Percentiles rank a stretch among this genome's conserved stretches.
These are phyloP conservation scores for Phytomonas sp. DNA, from an alignment of 208 protist genomes.

Conservation along the genomic window DNA sequence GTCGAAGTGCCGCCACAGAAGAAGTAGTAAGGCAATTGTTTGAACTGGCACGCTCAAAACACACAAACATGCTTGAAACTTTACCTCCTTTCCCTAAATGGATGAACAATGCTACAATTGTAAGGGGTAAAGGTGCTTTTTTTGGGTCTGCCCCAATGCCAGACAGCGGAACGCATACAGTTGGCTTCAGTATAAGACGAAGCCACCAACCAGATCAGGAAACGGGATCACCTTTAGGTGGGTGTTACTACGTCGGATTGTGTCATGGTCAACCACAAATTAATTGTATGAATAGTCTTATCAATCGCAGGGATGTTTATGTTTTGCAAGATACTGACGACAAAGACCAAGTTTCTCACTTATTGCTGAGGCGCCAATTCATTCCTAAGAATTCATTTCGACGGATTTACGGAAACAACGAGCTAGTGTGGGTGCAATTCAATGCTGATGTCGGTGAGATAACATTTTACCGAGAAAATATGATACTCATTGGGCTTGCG, in stretches of 20 bases:
- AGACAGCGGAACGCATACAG: constrained; percentile 46
- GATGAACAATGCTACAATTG: constrained; percentile 38
- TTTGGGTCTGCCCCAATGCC: constrained; percentile 60
- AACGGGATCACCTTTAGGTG: constrained; percentile 62
- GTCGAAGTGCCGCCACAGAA: constrained; percentile 26
- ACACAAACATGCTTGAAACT: constrained; percentile 21
- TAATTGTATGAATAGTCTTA: constrained; percentile 59
- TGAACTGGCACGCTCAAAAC: constrained; percentile 41
- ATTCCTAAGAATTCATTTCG: constrained; percentile 69
- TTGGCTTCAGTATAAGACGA: constrained; percentile 79
- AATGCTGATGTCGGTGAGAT: constrained; percentile 82
- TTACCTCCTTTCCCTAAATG: constrained; percentile 43
- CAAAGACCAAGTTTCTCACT: constrained; percentile 73
- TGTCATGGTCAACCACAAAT: constrained; percentile 60
- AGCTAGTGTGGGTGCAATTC: constrained; percentile 85
- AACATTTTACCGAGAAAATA: constrained; percentile 81
- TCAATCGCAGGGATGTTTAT: constrained; percentile 68
- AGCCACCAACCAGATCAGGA: constrained; percentile 50
- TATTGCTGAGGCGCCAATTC: constrained; percentile 53
- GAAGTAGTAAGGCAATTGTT: constrained; percentile 53
- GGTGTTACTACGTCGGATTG: constrained; percentile 86
- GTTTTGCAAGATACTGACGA: constrained; percentile 86
- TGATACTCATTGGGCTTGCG: constrained; percentile 74
- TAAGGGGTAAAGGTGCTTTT: constrained; percentile 69
- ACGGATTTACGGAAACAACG: constrained; percentile 78